A percentile compares a stretch with the other conserved stretches of the same genome.
Evolutionary conservation across 2,329 filamentous ascomycete species (phyloP).

Genomic region (Pestalotiopsis sp.): DNA sequence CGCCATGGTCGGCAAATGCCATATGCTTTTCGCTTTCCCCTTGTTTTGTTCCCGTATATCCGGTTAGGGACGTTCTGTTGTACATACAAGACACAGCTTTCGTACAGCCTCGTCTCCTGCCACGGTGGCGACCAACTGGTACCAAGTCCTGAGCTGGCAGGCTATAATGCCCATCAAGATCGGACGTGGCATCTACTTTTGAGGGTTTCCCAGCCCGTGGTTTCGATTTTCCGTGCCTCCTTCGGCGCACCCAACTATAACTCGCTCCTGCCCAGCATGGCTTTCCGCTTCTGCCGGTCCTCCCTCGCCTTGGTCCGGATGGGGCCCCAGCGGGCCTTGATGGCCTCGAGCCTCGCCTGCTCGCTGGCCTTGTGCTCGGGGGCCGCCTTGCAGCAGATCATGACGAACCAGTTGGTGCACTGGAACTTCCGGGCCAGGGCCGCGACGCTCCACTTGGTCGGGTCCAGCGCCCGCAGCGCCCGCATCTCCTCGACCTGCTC

Average conservation of each 20-base stretch:
- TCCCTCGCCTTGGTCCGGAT: slow-evolving; percentile 55
- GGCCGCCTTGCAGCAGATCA: slow-evolving; percentile 57
- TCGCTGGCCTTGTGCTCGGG: slow-evolving; percentile 50
- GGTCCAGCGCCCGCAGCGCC: slow-evolving; percentile 54
- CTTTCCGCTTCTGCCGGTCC: slow-evolving; percentile 56
- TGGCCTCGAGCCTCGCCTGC: slow-evolving; percentile 46
- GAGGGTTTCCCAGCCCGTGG: background rate
- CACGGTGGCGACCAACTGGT: background rate
- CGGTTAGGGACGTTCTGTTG: background rate
- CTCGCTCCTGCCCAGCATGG: slow-evolving; percentile 54
- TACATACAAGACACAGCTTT: slow-evolving; percentile 9
- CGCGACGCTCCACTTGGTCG: slow-evolving; percentile 56
- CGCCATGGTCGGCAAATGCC: slow-evolving; percentile 12
- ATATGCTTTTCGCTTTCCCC: slow-evolving; percentile 12
- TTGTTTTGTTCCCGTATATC: background rate
- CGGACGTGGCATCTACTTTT: background rate
- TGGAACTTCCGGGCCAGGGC: slow-evolving; percentile 56
- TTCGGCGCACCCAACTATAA: slow-evolving; percentile 38
- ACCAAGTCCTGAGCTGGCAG: background rate
- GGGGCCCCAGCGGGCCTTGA: slow-evolving; percentile 60
- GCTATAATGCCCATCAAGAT: background rate
- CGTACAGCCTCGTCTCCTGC: slow-evolving; percentile 6
- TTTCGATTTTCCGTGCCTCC: background rate
- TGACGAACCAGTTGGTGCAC: slow-evolving; percentile 59
- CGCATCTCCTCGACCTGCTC: slow-evolving; percentile 64